Base-by-base conservation (phyloP, 2,329 filamentous ascomycete species). In the Stemphylium vesicarium region DNA sequence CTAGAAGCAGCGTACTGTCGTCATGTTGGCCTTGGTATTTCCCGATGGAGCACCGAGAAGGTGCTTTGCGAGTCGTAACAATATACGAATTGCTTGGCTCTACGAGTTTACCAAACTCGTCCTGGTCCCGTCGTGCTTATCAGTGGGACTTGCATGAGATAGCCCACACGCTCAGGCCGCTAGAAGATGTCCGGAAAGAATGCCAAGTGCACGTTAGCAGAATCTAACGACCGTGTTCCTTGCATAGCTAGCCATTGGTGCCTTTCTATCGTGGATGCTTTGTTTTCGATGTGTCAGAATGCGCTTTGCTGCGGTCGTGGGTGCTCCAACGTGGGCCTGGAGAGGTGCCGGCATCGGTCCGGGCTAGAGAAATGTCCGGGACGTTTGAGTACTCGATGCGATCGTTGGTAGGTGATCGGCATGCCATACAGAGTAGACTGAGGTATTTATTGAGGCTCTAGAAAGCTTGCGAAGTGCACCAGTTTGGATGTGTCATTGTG, bases 71-170 rank as follows among this genome's bases (percentile, higher is more conserved):
- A 57, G 49, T 44, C 20, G 20, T 22, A 16, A 42, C 24, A 22
- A 55, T 36, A 36, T 35, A 26, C 16, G 22, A 39, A 24, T 13
- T 44, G 24, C 47, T 51, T 43, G 42, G 39, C 52, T 46, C 15
- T 51, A 40, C 44, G 33, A 22, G 20, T 29, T 42, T 33, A 26
- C 33, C 33, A 29, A 33, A 20, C 29, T 7, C 5, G 38, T 32
- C 36, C 13, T 36, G 33, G 36, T 50, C 38, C 45, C 24, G 26
- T 22, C 36, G 24, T 29, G 46, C 50, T 60, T 60, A 60, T 60
- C 55, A 58, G 57, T 53, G 32, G 45, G 41, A 41, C 45, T 48
- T 50, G 39, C 51, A 49, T 36, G 20, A 43, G 24, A 58, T 45
- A 47, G 46, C 47, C 53, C 53, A 39, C 42, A 32, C 18, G 48